These are phyloP conservation scores for Lactarius evosmus DNA, from an alignment of 768 basidiomycete species.

Conservation along the genomic window DNA sequence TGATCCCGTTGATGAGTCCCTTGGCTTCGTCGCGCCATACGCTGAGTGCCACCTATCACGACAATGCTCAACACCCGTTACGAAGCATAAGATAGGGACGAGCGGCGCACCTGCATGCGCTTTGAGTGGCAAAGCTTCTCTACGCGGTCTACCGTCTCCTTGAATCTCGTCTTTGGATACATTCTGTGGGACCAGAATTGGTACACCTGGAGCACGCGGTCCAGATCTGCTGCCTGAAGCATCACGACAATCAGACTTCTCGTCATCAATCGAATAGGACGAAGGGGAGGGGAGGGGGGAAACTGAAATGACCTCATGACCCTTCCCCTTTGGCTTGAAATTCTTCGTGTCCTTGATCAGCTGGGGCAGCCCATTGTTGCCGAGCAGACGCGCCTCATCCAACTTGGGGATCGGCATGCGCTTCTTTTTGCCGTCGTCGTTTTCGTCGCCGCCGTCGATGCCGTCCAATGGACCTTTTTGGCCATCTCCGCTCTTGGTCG, in stretches of 20 bases:
- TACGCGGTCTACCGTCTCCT: constrained; percentile 78
- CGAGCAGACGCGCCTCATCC: constrained; percentile 73
- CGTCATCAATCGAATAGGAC: not conserved
- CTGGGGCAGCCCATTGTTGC: constrained; percentile 72
- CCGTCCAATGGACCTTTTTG: constrained; percentile 27
- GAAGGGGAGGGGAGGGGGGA: not conserved
- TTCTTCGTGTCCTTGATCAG: constrained; percentile 73
- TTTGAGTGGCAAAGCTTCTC: constrained; percentile 87
- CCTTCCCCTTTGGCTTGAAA: constrained; percentile 84
- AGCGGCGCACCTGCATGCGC: constrained; percentile 70
- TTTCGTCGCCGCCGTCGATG: constrained; percentile 33
- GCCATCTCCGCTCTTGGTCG: constrained; percentile 37
- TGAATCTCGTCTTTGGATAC: constrained; percentile 86
- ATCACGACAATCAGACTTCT: not conserved
- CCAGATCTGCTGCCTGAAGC: constrained; percentile 71
- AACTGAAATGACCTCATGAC: constrained; percentile 72
- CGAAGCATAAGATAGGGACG: not conserved
- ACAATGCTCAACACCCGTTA: constrained; percentile 5
- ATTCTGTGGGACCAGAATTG: constrained; percentile 94
- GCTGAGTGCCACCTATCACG: constrained; percentile 58
- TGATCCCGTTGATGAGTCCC: constrained; percentile 38
- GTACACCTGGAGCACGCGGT: constrained; percentile 75
- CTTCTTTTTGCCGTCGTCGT: constrained; percentile 41
- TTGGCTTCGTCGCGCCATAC: constrained; percentile 73
- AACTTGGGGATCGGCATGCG: constrained; percentile 55